Evolutionary conservation across 2,329 filamentous ascomycete genomes (phyloP), one percentile per base, ranked within the genome.

Genomic region (Penicillium sp.): DNA sequence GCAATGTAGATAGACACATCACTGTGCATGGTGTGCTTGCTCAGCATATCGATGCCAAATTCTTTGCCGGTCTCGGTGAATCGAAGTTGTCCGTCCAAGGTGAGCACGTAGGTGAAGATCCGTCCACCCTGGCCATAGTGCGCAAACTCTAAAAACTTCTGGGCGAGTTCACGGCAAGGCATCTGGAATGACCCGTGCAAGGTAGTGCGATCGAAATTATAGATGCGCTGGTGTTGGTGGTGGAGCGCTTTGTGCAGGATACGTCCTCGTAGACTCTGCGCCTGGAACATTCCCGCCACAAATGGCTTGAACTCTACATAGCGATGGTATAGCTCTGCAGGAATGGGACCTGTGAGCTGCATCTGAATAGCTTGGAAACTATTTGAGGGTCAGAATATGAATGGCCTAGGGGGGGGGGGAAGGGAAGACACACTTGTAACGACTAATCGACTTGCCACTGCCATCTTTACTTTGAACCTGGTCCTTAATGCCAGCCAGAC

Each of bases 41-140:
- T 92, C 68, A 97, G 77, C 73, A 97, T 81, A 76, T 97, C 93
- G 68, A 97, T 91, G 52, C 93, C 91, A 59, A 97, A 97, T 68
- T 97, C 93, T 67, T 94, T 94, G 31, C 93, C 93, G 0, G 93
- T 97, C 75, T 97, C 93, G 1, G 93, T 97, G 76, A 97, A 97
- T 45, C 92, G 88, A 70, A 96, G 84, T 53, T 93, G 82, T 6
- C 89, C 89, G 69, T 97, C 93, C 7, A 97, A 82, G 0, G 91
- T 96, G 23, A 97, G 79, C 27, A 97, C 88, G 66, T 97, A 97
- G 23, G 93, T 97, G 70, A 94, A 97, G 56, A 96, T 86, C 13
- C 92, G 86, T 1, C 89, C 89, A 19, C 91, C 93, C 67, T 94
- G 85, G 68, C 93, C 92, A 70, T 89, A 93, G 68, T 96, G 91